Evolutionary conservation across 1,284 basidiomycete genomes (phyloP).

Genomic region (Lentinula novae-zelandiae): DNA sequence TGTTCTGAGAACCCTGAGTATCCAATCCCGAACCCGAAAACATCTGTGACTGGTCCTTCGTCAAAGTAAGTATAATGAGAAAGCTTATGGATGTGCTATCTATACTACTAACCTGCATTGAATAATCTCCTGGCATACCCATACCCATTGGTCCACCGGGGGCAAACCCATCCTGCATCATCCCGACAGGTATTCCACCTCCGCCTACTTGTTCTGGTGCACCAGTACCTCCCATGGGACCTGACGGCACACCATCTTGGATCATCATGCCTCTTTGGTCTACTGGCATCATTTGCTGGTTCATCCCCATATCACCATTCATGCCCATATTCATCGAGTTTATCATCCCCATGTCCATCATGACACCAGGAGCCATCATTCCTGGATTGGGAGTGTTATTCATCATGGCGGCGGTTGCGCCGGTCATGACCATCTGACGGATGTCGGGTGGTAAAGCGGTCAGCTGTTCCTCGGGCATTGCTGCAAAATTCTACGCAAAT

Average conservation of each 20-base stretch:
- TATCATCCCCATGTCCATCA: conserved; percentile 57
- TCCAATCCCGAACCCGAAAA: conserved; percentile 26
- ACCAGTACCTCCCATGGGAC: conserved; percentile 26
- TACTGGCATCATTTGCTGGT: conserved; percentile 28
- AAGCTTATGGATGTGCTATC: background rate
- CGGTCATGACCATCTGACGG: conserved; percentile 79
- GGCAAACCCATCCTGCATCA: conserved; percentile 35
- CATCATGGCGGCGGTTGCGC: conserved; percentile 67
- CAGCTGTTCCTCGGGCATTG: conserved; percentile 78
- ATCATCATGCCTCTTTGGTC: conserved; percentile 26
- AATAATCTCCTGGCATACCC: conserved; percentile 36
- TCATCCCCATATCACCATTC: conserved; percentile 43
- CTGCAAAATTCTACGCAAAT: conserved; percentile 63
- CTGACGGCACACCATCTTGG: conserved; percentile 30
- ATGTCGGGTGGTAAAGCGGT: conserved; percentile 70
- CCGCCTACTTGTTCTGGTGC: conserved; percentile 2
- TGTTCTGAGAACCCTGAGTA: conserved; percentile 27
- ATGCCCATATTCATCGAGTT: conserved; percentile 43
- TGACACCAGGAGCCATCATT: conserved; percentile 59
- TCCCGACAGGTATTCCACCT: conserved; percentile 19
- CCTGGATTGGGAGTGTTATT: conserved; percentile 49
- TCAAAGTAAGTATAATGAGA: background rate
- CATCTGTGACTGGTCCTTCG: conserved; percentile 42
- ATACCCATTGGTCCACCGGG: conserved; percentile 44
- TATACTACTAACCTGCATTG: conserved; percentile 35